Conservation (phyloP, 176 grass and related monocot species). For the Carex cristatella region DNA sequence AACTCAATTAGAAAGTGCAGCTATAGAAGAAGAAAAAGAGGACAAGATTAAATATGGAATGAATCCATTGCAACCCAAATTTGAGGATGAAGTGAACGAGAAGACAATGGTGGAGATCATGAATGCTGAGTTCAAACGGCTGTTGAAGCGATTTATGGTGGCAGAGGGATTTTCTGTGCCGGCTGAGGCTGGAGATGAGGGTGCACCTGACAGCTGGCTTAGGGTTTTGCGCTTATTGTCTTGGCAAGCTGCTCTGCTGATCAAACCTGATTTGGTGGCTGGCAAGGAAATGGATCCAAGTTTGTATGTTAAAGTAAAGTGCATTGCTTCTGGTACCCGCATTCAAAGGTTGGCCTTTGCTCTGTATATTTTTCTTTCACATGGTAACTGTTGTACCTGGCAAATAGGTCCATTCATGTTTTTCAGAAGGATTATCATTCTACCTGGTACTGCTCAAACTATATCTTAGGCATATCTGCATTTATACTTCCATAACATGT, state of each 20-base stretch:
- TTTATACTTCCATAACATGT: background rate
- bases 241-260: slow-evolving; percentile 68
- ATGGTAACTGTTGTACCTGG: background rate
- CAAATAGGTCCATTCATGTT: background rate
- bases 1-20: slow-evolving; percentile 43
- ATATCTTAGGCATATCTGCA: background rate
- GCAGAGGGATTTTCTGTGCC: slow-evolving; percentile 59
- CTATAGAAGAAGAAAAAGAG: slow-evolving; percentile 39
- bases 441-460: background rate
- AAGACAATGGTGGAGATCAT: slow-evolving; percentile 89
- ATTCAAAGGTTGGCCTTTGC: slow-evolving; percentile 55
- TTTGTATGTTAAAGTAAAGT: slow-evolving; percentile 89
- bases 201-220: slow-evolving; percentile 51
- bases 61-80: slow-evolving; percentile 35
- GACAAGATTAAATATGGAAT: slow-evolving; percentile 32
- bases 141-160: slow-evolving; percentile 70
- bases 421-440: background rate
- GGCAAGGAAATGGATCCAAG: slow-evolving; percentile 93
- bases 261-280: slow-evolving; percentile 72
- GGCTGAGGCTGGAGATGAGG: slow-evolving; percentile 33
- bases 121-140: slow-evolving; percentile 78
- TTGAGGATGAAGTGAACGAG: slow-evolving; percentile 35
- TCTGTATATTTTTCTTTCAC: background rate
- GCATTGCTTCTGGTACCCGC: slow-evolving; percentile 59
- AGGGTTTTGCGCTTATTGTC: slow-evolving; percentile 69